phyloP scores from a whole-genome alignment of 2,329 filamentous ascomycete genomes.

The Lithohypha guttulata region DNA sequence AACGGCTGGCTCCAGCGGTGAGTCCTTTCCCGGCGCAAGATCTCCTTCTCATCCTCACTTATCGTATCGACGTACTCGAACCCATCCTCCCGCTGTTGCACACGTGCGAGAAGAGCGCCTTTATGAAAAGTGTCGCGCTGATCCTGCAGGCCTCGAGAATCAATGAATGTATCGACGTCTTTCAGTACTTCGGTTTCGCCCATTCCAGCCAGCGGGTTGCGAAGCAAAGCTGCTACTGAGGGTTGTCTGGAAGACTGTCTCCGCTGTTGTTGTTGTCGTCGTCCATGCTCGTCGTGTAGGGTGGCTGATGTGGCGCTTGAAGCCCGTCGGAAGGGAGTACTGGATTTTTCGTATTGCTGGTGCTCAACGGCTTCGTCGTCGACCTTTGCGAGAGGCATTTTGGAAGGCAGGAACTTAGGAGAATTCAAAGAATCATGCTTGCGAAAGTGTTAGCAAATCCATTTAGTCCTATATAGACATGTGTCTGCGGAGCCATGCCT shows the following conservation, averaged over 20 bases:
- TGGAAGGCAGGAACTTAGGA: background rate
- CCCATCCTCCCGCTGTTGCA: constrained; percentile 30
- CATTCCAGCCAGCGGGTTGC: constrained; percentile 45
- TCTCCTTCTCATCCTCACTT: constrained; percentile 26
- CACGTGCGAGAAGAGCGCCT: constrained; percentile 30
- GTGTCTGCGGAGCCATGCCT: no score
- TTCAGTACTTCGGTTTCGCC: constrained; percentile 41
- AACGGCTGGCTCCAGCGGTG: constrained; percentile 30
- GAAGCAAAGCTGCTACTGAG: constrained; percentile 9
- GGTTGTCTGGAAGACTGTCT: constrained; percentile 7
- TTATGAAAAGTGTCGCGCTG: constrained; percentile 25
- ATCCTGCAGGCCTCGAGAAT: constrained; percentile 27
- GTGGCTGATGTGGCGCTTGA: constrained; percentile 4
- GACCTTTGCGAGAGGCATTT: constrained; percentile 10
- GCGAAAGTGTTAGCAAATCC: no score
- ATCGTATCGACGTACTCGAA: constrained; percentile 39
- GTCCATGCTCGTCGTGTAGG: background rate
- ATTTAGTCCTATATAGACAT: no score
- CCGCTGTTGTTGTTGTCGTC: no score
- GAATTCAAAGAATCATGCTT: no score
- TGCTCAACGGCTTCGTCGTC: constrained; percentile 10
- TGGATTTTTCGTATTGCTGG: background rate
- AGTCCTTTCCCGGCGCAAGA: constrained; percentile 26
- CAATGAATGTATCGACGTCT: constrained; percentile 30
- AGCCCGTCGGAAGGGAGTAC: background rate